Conservation (phyloP, 2,329 filamentous ascomycete genomes). For the Hymenotorrendiella dingleyae region DNA sequence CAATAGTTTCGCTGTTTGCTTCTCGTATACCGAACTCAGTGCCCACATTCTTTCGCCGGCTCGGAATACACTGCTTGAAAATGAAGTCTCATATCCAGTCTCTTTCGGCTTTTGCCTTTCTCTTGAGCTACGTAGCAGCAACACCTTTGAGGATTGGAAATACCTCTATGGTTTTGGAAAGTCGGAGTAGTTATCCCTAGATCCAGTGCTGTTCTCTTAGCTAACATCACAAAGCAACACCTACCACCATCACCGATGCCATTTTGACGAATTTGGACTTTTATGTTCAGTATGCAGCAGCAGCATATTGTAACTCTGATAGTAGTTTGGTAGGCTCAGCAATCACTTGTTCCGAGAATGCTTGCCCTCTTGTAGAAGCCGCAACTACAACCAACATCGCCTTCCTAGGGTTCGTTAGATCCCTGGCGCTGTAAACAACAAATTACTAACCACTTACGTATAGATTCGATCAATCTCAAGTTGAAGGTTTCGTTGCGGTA, state of each 20-base stretch:
- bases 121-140: too few relatives aligned
- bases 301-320: conserved; percentile 22
- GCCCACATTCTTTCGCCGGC: too few relatives aligned
- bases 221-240: conserved; percentile 18
- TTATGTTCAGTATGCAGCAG: conserved; percentile 21
- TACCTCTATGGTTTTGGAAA: too few relatives aligned
- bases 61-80: too few relatives aligned
- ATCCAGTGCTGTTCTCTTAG: too few relatives aligned
- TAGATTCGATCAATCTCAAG: conserved; percentile 39
- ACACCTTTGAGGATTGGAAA: too few relatives aligned
- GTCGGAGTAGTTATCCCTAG: too few relatives aligned
- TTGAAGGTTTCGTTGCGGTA: conserved; percentile 45
- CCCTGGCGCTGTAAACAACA: not conserved
- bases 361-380: conserved; percentile 16
- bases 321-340: conserved; percentile 2
- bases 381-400: conserved; percentile 14
- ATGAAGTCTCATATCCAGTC: too few relatives aligned
- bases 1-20: too few relatives aligned
- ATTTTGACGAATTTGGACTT: conserved; percentile 15
- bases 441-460: not conserved
- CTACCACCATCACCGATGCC: conserved; percentile 7
- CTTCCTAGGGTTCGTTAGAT: conserved; percentile 11
- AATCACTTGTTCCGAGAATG: conserved; percentile 16
- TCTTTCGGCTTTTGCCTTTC: too few relatives aligned
- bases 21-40: too few relatives aligned